A percentile compares a stretch with the other conserved stretches of the same genome.
phyloP scores from a whole-genome alignment of 805 yeast species.

The Sungouiozyma ichnusensis region DNA sequence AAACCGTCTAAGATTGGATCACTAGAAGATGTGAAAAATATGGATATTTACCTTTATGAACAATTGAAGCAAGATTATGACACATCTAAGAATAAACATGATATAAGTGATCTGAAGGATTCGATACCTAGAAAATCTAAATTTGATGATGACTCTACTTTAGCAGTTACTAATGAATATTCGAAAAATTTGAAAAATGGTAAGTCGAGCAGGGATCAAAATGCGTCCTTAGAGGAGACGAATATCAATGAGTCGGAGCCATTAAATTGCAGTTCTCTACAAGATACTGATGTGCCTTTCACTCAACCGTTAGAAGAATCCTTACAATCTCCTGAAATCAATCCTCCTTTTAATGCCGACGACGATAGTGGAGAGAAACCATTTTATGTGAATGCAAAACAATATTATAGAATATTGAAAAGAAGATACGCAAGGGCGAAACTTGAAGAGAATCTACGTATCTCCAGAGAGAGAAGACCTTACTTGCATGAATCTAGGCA shows the following conservation, averaged over 20 bases:
- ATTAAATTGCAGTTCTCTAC: neutral
- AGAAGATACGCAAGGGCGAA: conserved; percentile 90
- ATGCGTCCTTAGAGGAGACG: neutral
- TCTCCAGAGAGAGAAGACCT: conserved; percentile 84
- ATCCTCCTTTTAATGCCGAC: neutral
- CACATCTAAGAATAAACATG: neutral
- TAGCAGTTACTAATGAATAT: neutral
- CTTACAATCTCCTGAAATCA: neutral
- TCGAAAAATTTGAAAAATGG: neutral
- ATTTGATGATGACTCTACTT: neutral
- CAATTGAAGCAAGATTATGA: neutral
- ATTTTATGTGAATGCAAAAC: conserved; percentile 94
- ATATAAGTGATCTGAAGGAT: neutral
- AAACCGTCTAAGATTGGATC: neutral
- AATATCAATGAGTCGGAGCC: neutral
- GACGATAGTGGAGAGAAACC: conserved; percentile 56
- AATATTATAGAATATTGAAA: conserved; percentile 87
- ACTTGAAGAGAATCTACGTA: conserved; percentile 78
- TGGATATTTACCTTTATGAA: neutral
- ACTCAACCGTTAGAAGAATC: neutral
- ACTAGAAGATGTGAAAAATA: neutral
- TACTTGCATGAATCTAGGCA: conserved; percentile 95
- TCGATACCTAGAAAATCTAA: neutral
- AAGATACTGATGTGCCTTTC: neutral
- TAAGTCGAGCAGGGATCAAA: neutral